These are phyloP conservation scores for Fusarium transvaalense DNA, from an alignment of 2,329 filamentous ascomycete species.

Conservation along the genomic window DNA sequence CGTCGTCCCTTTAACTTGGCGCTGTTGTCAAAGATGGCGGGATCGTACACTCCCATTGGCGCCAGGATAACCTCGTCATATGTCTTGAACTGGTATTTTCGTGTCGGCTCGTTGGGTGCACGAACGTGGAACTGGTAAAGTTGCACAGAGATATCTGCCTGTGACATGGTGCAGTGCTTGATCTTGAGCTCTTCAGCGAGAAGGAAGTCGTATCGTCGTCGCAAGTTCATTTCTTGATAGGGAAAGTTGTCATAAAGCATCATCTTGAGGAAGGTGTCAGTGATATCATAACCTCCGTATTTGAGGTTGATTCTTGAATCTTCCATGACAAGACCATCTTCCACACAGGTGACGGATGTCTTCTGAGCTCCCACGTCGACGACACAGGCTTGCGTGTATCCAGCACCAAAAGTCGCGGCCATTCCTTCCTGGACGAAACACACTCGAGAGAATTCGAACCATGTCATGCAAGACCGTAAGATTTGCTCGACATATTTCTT, in stretches of 20 bases:
- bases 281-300: constrained; percentile 91
- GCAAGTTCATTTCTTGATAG: constrained; percentile 93
- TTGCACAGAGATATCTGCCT: constrained; percentile 89
- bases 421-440: constrained; percentile 97
- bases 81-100: constrained; percentile 95
- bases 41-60: constrained; percentile 94
- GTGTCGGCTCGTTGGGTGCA: constrained; percentile 86
- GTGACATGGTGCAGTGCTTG: constrained; percentile 91
- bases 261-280: constrained; percentile 96
- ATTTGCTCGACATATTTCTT: constrained; percentile 89
- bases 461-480: constrained; percentile 85
- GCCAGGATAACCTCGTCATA: constrained; percentile 97
- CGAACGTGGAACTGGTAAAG: constrained; percentile 91
- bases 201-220: constrained; percentile 89
- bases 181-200: constrained; percentile 96
- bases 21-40: constrained; percentile 85
- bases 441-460: constrained; percentile 89
- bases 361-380: constrained; percentile 98
- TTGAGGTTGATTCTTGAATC: constrained; percentile 97
- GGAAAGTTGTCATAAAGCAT: constrained; percentile 97
- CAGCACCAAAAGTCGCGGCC: constrained; percentile 93
- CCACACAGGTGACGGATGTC: constrained; percentile 95
- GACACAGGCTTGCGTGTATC: constrained; percentile 93
- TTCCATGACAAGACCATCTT: constrained; percentile 94
- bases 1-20: constrained; percentile 83